Conservation (phyloP, 2,329 filamentous ascomycete species). For the Tympanopsis confertula region DNA sequence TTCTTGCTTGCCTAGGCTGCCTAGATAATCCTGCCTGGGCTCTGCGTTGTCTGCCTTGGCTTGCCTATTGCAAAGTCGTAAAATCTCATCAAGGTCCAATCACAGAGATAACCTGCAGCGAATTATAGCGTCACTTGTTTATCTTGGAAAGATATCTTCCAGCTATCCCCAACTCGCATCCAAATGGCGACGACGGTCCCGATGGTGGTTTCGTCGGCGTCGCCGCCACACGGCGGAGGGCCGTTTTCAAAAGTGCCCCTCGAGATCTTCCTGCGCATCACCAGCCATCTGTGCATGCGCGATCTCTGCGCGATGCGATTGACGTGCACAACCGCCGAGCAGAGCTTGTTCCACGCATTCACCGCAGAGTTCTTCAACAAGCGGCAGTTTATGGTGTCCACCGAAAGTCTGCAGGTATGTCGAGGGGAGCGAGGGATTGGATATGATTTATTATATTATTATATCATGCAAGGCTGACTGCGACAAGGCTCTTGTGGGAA, state of each 20-base stretch:
- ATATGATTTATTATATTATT: slow-evolving; percentile 25
- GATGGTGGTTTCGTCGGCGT: no score
- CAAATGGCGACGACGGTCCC: no score
- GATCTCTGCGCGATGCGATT: slow-evolving; percentile 43
- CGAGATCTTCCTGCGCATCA: slow-evolving; percentile 46
- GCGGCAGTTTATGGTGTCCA: slow-evolving; percentile 53
- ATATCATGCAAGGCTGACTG: slow-evolving; percentile 36
- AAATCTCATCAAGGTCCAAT: no score
- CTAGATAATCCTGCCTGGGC: no score
- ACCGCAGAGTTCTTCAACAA: slow-evolving; percentile 52
- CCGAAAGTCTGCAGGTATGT: slow-evolving; percentile 41
- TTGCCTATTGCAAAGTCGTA: no score
- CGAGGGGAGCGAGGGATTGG: slow-evolving; percentile 20
- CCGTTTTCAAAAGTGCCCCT: slow-evolving; percentile 28
- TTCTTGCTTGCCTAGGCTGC: no score
- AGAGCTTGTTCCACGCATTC: slow-evolving; percentile 40
- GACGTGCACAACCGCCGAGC: slow-evolving; percentile 41
- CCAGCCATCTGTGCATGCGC: slow-evolving; percentile 35
- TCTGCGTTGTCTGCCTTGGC: no score
- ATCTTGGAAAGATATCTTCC: no score
- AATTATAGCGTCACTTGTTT: no score
- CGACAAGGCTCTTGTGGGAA: neutral
- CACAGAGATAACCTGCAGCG: no score
- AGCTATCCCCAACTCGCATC: no score
- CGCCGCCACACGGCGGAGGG: no score